Evolutionary conservation across 2,329 filamentous ascomycete species (phyloP).

Genomic region (Blastomyces gilchristii): DNA sequence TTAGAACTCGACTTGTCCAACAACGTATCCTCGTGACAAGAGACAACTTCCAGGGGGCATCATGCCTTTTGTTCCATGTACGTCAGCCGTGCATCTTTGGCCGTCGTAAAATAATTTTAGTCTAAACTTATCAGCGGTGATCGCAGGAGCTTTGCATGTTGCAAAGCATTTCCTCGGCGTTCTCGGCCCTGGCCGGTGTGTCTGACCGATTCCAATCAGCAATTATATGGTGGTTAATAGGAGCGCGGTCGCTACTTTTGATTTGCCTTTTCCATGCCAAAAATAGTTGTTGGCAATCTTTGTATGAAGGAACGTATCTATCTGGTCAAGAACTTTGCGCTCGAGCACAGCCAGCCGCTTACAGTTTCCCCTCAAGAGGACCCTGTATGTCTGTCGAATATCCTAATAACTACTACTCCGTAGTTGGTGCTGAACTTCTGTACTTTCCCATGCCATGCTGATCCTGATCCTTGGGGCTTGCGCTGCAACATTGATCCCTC

Average conservation of each 20-base stretch:
- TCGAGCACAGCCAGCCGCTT: background rate
- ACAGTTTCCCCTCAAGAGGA: background rate
- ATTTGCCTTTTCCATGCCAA: background rate
- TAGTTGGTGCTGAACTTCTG: background rate
- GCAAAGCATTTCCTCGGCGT: background rate
- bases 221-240: background rate
- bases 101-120: background rate
- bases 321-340: background rate
- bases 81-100: conserved; percentile 2
- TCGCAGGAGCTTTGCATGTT: background rate
- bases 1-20: background rate
- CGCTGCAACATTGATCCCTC: background rate
- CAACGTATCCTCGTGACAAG: conserved; percentile 1
- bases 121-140: background rate
- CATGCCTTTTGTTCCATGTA: background rate
- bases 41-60: background rate
- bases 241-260: background rate
- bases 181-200: background rate
- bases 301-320: background rate
- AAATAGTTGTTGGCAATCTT: no score
- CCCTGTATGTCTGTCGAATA: no score
- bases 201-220: background rate
- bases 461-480: background rate
- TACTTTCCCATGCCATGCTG: background rate
- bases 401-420: background rate